Evolutionary conservation across 257 asterid genomes (phyloP), one percentile per base, ranked within the genome.

Genomic region (Solanum chaucha): DNA sequence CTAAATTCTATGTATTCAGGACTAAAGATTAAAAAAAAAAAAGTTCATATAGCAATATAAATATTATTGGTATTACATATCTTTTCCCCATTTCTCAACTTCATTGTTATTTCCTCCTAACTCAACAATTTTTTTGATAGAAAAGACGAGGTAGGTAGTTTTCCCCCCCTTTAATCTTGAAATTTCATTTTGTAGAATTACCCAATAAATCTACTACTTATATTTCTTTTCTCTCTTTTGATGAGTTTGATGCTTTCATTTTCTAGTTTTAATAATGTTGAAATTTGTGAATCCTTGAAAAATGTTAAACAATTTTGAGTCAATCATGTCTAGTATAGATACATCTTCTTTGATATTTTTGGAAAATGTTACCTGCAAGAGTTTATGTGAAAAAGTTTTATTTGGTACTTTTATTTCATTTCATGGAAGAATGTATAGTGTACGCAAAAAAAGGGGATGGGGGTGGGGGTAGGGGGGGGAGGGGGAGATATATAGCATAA

Each of bases 391-490:
- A 19, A 55, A 8, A 55, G 10, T 55, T 55, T 19, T 2, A 55
- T 55, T 55, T 55, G 24, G 2, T 55, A 55, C 65, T 20, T 55
- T 55, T 55, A 20, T 17, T 55, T 55, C 65, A 55, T 55, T 55
- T 55, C n/a, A 17, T 55, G n/a, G 10, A 55, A 19, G n/a, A 55
- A 55, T 19, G 4, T 8, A 38, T 17, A 55, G 64, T 55, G 64
- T 55, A 17, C 9, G n/a, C 64, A 19, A 7, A 55, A 55, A 55
- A 8, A 0, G n/a, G 5, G 4, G 14, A 0, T 35, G 0, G 17
- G 51, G 1, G 17, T 2, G 41, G 41, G 10, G 0, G 10, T 0
- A 1, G 14, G 0, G 17, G 51, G 51, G 41, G 10, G 0, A 2
- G 41, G 6, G 15, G 1, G 15, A 15, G 55, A 46, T 46, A 17